A percentile compares a stretch with the other conserved stretches of the same genome.
Evolutionary conservation across 331 rosid genomes (phyloP).

Genomic region (Malus hybrid): DNA sequence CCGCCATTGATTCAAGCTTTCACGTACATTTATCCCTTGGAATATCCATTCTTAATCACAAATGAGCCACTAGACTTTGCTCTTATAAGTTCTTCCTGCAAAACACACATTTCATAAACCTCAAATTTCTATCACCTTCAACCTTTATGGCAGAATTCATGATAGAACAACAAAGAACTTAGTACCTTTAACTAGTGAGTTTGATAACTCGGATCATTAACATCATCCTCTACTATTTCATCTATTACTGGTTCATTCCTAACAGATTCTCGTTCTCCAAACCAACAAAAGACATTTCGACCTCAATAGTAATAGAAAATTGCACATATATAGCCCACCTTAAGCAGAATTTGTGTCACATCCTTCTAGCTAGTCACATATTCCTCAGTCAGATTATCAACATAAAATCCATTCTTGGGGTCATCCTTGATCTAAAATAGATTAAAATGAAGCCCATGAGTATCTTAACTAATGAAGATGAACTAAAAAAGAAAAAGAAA

Average conservation of each 20-base stretch:
- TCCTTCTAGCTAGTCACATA: conserved; percentile 84
- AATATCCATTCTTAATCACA: conserved; percentile 37
- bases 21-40: conserved; percentile 66
- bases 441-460: conserved; percentile 4
- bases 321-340: conserved; percentile 33
- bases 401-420: conserved; percentile 51
- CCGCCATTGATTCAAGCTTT: conserved; percentile 77
- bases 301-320: not conserved
- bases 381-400: conserved; percentile 91
- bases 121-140: not conserved
- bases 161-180: not conserved
- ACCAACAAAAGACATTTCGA: conserved; percentile 8
- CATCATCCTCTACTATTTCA: conserved; percentile 88
- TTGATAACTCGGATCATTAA: conserved; percentile 84
- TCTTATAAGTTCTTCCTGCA: conserved; percentile 90
- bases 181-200: conserved; percentile 86
- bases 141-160: conserved; percentile 5
- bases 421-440: conserved; percentile 69
- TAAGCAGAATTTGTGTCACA: conserved; percentile 75
- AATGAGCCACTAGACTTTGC: conserved; percentile 56
- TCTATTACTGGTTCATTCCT: conserved; percentile 77
- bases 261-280: conserved; percentile 75
- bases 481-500: not conserved
- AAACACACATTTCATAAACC: conserved; percentile 13
- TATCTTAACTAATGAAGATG: not conserved